phyloP scores from a whole-genome alignment of 2,329 filamentous ascomycete genomes.

The Cytospora paraplurivora region DNA sequence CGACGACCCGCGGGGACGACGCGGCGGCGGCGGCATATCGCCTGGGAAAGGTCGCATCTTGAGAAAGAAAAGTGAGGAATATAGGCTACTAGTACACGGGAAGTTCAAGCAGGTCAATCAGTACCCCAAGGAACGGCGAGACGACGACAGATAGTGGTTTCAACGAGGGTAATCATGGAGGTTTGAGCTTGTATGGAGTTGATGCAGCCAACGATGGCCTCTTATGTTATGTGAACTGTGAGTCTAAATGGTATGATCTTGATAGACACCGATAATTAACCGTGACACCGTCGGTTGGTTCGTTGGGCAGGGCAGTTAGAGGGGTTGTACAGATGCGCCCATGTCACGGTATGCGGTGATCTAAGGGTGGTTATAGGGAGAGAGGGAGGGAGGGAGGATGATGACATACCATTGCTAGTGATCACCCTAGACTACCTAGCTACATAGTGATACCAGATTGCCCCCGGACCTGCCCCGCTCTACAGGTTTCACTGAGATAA shows the following conservation, averaged over 20 bases:
- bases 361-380: constrained; percentile 11
- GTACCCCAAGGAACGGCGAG: not conserved
- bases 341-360: constrained; percentile 9
- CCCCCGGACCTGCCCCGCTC: not conserved
- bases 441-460: not conserved
- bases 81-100: constrained; percentile 21
- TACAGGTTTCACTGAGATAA: not conserved
- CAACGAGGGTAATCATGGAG: constrained; percentile 21
- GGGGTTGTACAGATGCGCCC: not conserved
- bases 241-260: not conserved
- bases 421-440: not conserved
- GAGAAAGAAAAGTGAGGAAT: not conserved
- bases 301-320: not conserved
- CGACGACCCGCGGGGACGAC: constrained; percentile 41
- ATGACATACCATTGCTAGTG: constrained; percentile 4
- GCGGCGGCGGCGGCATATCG: constrained; percentile 45
- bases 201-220: not conserved
- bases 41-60: constrained; percentile 50
- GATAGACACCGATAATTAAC: constrained; percentile 4
- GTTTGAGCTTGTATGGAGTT: not conserved
- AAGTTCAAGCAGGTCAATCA: constrained; percentile 12
- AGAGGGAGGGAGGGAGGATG: constrained; percentile 8
- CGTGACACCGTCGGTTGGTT: not conserved
- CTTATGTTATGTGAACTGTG: not conserved
- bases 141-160: not conserved